Conservation (phyloP, 495 filamentous ascomycete genomes). For the Neurospora hispaniola region DNA sequence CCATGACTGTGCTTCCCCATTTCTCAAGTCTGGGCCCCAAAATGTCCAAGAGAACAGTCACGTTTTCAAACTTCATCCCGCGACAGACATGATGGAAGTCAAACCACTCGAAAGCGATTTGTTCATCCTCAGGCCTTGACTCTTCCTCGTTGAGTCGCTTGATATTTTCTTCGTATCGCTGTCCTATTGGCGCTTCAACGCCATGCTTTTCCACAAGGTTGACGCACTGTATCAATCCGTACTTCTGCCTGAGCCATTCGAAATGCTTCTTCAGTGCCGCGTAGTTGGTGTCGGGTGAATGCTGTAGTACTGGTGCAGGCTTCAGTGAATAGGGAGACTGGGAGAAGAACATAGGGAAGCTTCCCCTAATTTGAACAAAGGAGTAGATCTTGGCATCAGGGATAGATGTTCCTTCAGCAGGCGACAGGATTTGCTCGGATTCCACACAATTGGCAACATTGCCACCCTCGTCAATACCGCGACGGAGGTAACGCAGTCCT, state of each 20-base stretch:
- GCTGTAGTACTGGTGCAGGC: constrained; percentile 69
- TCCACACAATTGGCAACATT: constrained; percentile 86
- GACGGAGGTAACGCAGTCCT: constrained; percentile 81
- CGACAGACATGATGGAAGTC: constrained; percentile 86
- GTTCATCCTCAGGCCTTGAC: constrained; percentile 35
- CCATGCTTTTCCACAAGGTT: constrained; percentile 81
- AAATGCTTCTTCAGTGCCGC: constrained; percentile 74
- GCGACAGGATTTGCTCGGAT: constrained; percentile 83
- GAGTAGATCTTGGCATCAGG: constrained; percentile 57
- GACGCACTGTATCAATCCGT: constrained; percentile 68
- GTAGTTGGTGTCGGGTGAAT: constrained; percentile 64
- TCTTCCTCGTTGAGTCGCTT: constrained; percentile 51
- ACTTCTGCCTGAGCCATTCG: constrained; percentile 47
- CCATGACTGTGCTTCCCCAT: constrained; percentile 53
- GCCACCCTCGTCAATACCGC: constrained; percentile 80
- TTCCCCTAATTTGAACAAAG: constrained; percentile 76
- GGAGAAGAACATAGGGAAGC: constrained; percentile 85
- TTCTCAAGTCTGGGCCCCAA: constrained; percentile 52
- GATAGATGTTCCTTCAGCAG: constrained; percentile 43
- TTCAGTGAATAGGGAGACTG: constrained; percentile 90
- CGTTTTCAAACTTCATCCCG: constrained; percentile 96
- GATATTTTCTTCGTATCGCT: constrained; percentile 59
- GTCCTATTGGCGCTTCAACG: constrained; percentile 66
- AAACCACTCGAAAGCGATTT: constrained; percentile 78
- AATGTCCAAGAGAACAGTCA: constrained; percentile 61